Base-by-base conservation (phyloP, 2,329 filamentous ascomycete species). In the Fusarium sp. region DNA sequence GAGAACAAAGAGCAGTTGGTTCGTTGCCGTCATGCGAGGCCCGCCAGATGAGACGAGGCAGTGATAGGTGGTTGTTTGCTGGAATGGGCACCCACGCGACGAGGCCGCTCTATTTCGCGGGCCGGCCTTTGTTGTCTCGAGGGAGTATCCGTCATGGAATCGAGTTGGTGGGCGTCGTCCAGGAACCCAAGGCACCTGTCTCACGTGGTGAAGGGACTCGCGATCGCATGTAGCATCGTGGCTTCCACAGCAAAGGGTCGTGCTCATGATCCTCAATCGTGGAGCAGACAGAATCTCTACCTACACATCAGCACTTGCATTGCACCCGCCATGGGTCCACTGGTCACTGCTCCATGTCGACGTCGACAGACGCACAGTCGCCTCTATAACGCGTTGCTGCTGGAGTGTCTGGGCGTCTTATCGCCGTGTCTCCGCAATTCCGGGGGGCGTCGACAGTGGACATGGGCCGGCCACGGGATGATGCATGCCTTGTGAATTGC, bases 401-500 rank as follows among this genome's bases (percentile, higher is more conserved):
- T 36, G 44, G 28, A 30, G 28, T 50, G 28, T 31, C 16, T 34
- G 31, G 44, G 28, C 44, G 44, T 48, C 27, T 31, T 50, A 31
- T 50, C 28, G 15, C 44, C 18, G 52, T 23, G 18, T 41, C 58
- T 39, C 56, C 18, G 28, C 53, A 56, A 50, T 47, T 13, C 48
- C 30, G 36, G 50, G 18, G 59, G 60, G 36, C 23, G 28, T 52
- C 43, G 16, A 51, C 37, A 52, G 41, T 23, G 18, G 18, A 23
- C 37, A 50, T 43, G 60, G 54, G 41, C 30, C 31, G 54, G 41
- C 30, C 31, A 43, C 27, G 18, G 18, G 18, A 48, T 16, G 28
- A 30, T 65, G 40, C 36, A 58, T 44, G 53, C 28, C 50, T 37
- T 52, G 62, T 37, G 40, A 43, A 52, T 65, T 55, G 64, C 18